A percentile compares a stretch with the other conserved stretches of the same genome.
phyloP scores from a whole-genome alignment of 352 stramenopile species.

The Pelagophyceae sp. region DNA sequence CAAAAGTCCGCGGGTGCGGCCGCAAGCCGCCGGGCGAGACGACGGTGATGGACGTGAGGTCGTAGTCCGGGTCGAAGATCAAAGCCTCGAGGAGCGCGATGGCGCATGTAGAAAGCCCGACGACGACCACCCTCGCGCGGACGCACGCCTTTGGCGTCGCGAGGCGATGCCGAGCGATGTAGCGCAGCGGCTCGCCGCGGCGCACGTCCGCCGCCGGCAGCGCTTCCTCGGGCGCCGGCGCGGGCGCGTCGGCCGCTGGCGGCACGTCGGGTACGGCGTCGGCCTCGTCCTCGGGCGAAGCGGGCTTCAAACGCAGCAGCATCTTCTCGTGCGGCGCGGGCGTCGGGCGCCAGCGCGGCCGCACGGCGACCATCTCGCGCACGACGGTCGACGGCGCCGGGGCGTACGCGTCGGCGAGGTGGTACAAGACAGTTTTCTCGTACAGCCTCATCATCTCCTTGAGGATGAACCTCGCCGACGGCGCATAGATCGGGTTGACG shows the following conservation, averaged over 20 bases:
- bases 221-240: slow-evolving; percentile 44
- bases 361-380: slow-evolving; percentile 36
- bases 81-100: slow-evolving; percentile 64
- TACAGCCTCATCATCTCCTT: slow-evolving; percentile 66
- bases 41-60: slow-evolving; percentile 70
- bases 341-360: slow-evolving; percentile 28
- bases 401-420: background rate
- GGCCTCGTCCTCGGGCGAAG: slow-evolving; percentile 19
- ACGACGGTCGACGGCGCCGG: slow-evolving; percentile 28
- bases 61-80: slow-evolving; percentile 62
- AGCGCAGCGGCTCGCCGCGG: slow-evolving; percentile 54
- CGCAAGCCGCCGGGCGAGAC: slow-evolving; percentile 57
- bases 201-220: background rate
- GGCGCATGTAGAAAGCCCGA: slow-evolving; percentile 65
- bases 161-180: slow-evolving; percentile 64
- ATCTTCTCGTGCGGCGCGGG: slow-evolving; percentile 15
- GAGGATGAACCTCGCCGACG: slow-evolving; percentile 53
- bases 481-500: slow-evolving; percentile 61
- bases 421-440: slow-evolving; percentile 58
- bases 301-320: too few species aligned
- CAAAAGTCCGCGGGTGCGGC: slow-evolving; percentile 14
- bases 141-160: slow-evolving; percentile 53
- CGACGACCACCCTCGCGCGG: slow-evolving; percentile 69
- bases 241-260: slow-evolving; percentile 43
- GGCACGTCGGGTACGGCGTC: slow-evolving; percentile 29